Conservation (phyloP, 805 yeast genomes). For the Teunomyces cretensis region DNA sequence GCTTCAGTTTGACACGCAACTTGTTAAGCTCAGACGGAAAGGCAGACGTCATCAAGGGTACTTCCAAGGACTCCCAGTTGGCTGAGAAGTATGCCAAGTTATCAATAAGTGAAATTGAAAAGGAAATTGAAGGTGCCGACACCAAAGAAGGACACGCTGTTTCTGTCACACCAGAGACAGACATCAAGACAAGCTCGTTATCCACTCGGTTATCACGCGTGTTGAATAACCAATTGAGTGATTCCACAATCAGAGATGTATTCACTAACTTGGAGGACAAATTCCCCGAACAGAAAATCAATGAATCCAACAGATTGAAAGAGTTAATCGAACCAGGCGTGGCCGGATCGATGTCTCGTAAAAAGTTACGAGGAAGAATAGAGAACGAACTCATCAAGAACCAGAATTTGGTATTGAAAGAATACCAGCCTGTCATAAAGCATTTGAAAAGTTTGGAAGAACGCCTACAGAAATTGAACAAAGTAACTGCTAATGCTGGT, state of each 20-base stretch:
- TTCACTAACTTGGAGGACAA: slow-evolving; percentile 30
- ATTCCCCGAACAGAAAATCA: slow-evolving; percentile 23
- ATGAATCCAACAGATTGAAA: slow-evolving; percentile 16
- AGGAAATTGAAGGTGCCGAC: slow-evolving; percentile 3
- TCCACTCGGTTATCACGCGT: slow-evolving; percentile 51
- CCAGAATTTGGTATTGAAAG: slow-evolving; percentile 40
- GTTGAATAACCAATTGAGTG: slow-evolving; percentile 42
- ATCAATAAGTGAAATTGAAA: slow-evolving; percentile 41
- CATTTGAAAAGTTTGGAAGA: slow-evolving; percentile 23
- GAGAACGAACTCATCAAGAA: slow-evolving; percentile 60
- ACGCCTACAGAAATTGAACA: slow-evolving; percentile 19
- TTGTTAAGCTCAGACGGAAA: slow-evolving; percentile 25
- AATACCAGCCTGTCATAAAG: slow-evolving; percentile 30
- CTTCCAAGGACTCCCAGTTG: slow-evolving; percentile 12
- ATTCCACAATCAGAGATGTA: slow-evolving; percentile 32
- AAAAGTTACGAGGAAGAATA: slow-evolving; percentile 56
- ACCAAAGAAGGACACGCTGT: neutral
- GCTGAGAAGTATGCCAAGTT: slow-evolving; percentile 51
- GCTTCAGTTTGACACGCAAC: slow-evolving; percentile 30
- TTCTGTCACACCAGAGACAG: neutral
- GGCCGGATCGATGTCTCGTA: slow-evolving; percentile 60
- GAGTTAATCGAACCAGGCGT: slow-evolving; percentile 47
- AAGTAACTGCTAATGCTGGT: slow-evolving; percentile 33
- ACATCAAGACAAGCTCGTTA: slow-evolving; percentile 15
- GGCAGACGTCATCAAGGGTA: slow-evolving; percentile 7